These are phyloP conservation scores for Trichoderma gamsii DNA, from an alignment of 495 filamentous ascomycete genomes.

Conservation along the genomic window DNA sequence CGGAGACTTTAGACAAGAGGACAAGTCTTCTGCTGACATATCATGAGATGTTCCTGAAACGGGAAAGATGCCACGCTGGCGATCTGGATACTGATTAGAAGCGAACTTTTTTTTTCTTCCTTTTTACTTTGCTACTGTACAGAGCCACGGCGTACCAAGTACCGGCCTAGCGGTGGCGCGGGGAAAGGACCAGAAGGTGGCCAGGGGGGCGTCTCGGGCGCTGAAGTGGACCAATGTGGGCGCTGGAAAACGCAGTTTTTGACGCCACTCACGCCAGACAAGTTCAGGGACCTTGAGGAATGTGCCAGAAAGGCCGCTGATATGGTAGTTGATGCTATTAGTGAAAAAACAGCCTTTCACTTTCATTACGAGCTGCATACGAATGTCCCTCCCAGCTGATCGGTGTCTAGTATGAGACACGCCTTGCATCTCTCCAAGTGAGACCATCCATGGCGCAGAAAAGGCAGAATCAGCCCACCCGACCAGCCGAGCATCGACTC, in stretches of 20 bases:
- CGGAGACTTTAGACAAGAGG: background rate
- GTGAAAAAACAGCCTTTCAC: too few relatives aligned
- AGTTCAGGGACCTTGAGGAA: background rate
- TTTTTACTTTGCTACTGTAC: background rate
- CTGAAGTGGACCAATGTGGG: constrained; percentile 2
- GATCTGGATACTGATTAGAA: background rate
- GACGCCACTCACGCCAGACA: constrained; percentile 6
- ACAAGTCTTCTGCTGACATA: constrained; percentile 3
- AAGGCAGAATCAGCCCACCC: constrained; percentile 5
- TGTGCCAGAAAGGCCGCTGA: too few relatives aligned
- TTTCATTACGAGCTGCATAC: background rate
- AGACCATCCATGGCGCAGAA: constrained; percentile 1
- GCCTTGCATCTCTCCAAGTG: background rate
- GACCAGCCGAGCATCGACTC: background rate
- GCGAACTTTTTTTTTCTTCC: background rate
- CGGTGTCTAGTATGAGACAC: background rate
- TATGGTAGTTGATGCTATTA: too few relatives aligned
- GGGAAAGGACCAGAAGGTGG: background rate
- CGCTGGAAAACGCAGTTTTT: background rate
- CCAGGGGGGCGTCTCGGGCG: background rate
- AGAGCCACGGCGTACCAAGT: background rate
- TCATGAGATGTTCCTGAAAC: constrained; percentile 10
- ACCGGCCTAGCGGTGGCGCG: background rate
- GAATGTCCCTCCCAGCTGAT: background rate
- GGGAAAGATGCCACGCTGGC: constrained; percentile 13